These are phyloP conservation scores for Nelumbo lutea DNA, from an alignment of 164 flowering plant species.

Conservation along the genomic window DNA sequence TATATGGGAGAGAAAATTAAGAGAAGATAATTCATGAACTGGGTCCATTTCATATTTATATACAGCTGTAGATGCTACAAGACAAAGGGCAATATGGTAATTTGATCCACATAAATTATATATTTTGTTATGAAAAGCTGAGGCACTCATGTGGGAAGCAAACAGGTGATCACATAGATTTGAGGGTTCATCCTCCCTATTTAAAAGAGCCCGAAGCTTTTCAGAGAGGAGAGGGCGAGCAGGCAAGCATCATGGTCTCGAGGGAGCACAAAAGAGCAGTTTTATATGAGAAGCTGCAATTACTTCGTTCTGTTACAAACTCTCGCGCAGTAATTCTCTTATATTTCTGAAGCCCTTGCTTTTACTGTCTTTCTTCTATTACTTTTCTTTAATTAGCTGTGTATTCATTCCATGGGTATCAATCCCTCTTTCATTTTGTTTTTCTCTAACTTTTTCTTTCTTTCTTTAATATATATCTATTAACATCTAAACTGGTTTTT, in stretches of 20 bases:
- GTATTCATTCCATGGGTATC: background rate
- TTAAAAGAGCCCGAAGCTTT: constrained; percentile 20
- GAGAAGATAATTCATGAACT: background rate
- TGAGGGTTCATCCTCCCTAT: constrained; percentile 30
- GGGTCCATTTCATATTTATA: background rate
- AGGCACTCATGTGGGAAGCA: constrained; percentile 39
- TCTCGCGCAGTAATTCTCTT: constrained; percentile 73
- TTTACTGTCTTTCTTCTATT: constrained; percentile 12
- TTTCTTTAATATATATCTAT: background rate
- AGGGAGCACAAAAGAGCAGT: constrained; percentile 69
- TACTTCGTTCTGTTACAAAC: constrained; percentile 84
- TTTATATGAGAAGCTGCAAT: constrained; percentile 86
- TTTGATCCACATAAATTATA: background rate
- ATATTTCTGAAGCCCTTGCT: constrained; percentile 7
- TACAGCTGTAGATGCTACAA: background rate
- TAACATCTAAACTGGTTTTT: background rate
- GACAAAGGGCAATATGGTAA: constrained; percentile 26
- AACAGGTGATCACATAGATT: constrained; percentile 37
- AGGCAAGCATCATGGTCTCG: constrained; percentile 48
- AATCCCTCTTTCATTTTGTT: background rate
- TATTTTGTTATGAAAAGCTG: constrained; percentile 28
- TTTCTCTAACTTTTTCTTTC: background rate
- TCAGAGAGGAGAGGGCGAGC: constrained; percentile 13
- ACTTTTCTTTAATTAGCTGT: background rate
- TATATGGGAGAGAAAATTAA: background rate